Evolutionary conservation across 2,329 filamentous ascomycete species (phyloP).

Genomic region (Chalaropsis thielavioides): DNA sequence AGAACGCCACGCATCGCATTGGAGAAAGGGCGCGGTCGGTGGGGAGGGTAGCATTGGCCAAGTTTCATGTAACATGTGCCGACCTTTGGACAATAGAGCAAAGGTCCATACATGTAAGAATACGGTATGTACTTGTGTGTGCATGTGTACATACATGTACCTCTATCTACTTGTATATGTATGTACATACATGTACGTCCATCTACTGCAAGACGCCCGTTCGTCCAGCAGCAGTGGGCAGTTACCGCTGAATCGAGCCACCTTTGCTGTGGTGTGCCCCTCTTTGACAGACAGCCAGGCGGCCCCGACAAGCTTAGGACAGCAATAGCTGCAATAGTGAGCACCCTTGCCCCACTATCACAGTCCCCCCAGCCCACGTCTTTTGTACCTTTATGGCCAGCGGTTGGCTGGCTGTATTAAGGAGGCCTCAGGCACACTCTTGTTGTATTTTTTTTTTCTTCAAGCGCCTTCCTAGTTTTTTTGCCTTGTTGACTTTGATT

Average conservation of each 20-base stretch:
- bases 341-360: no score
- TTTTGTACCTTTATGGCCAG: no score
- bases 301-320: no score
- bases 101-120: neutral
- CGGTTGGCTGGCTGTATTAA: neutral
- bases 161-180: no score
- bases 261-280: neutral
- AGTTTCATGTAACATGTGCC: neutral
- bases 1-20: slow-evolving; percentile 1
- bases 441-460: neutral
- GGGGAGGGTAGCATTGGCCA: neutral
- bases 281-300: no score
- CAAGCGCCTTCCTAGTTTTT: neutral
- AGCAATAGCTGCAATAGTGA: no score
- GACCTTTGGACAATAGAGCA: slow-evolving; percentile 3
- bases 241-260: neutral
- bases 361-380: neutral
- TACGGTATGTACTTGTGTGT: neutral
- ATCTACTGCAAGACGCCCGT: neutral
- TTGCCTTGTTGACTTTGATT: neutral
- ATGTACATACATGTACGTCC: neutral
- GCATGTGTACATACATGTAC: neutral
- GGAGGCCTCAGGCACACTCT: neutral
- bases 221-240: no score
- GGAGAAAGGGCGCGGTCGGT: neutral